A percentile compares a stretch with the other conserved stretches of the same genome.
Conservation (phyloP, 805 yeast genomes). For the Yamadazyma laniorum region DNA sequence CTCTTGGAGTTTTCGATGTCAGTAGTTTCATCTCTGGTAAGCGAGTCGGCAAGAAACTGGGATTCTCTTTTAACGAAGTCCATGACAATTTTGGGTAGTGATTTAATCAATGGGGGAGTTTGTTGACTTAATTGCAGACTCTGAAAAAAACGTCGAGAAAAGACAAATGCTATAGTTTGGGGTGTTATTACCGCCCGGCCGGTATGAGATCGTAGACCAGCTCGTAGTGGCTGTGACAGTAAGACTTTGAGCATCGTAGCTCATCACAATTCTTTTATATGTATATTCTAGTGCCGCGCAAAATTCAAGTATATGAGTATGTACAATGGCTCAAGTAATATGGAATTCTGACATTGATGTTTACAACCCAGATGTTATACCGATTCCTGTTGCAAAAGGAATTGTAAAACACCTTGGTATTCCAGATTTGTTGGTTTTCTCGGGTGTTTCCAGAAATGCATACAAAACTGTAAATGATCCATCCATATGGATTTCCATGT, state of each 20-base stretch:
- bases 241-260: constrained; percentile 3
- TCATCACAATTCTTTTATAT: constrained; percentile 2
- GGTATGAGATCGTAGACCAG: neutral
- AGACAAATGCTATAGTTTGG: too few relatives aligned
- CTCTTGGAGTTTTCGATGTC: constrained; percentile 11
- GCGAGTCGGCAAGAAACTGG: constrained; percentile 6
- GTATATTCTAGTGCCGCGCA: constrained; percentile 3
- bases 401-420: constrained; percentile 35
- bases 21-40: constrained; percentile 3
- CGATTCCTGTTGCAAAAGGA: constrained; percentile 34
- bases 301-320: neutral
- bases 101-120: too few relatives aligned
- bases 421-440: constrained; percentile 38
- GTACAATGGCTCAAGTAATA: constrained; percentile 41
- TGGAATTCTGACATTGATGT: constrained; percentile 49
- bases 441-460: constrained; percentile 38
- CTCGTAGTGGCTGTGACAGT: neutral
- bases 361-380: constrained; percentile 38
- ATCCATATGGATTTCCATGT: constrained; percentile 37
- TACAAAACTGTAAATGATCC: constrained; percentile 38
- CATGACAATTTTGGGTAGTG: constrained; percentile 6
- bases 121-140: too few relatives aligned
- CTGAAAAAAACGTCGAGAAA: too few relatives aligned
- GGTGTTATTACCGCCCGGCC: too few relatives aligned
- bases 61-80: constrained; percentile 14